Conservation (phyloP, 345 rosid genomes). For the Laguncularia racemosa region DNA sequence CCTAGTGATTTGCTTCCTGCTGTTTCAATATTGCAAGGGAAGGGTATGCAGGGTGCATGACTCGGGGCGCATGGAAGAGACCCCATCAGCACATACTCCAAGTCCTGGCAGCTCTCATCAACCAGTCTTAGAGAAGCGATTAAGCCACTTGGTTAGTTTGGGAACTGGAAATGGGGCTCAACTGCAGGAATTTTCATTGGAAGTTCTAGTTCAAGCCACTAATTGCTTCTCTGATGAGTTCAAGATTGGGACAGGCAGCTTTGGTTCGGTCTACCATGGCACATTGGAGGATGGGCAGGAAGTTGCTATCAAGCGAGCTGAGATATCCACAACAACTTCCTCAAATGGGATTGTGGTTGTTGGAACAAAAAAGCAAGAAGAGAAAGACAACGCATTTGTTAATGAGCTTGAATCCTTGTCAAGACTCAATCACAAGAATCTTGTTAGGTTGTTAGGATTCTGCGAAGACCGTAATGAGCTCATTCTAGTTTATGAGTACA, state of each 20-base stretch:
- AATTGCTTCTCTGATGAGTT: slow-evolving; percentile 45
- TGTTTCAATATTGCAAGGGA: slow-evolving; percentile 32
- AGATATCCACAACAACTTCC: slow-evolving; percentile 15
- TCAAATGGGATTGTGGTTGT: slow-evolving; percentile 7
- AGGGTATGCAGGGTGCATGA: slow-evolving; percentile 58
- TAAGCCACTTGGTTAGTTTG: slow-evolving; percentile 54
- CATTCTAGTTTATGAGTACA: slow-evolving; percentile 55
- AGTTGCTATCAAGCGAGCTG: slow-evolving; percentile 79
- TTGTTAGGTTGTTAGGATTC: slow-evolving; percentile 57
- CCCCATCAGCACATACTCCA: neutral
- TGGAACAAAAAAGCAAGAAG: slow-evolving; percentile 33
- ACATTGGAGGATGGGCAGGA: slow-evolving; percentile 49
- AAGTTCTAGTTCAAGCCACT: slow-evolving; percentile 37
- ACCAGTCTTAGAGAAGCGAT: slow-evolving; percentile 40
- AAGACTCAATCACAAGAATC: slow-evolving; percentile 69
- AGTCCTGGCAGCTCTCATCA: slow-evolving; percentile 2
- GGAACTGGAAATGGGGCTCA: slow-evolving; percentile 45
- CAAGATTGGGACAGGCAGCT: slow-evolving; percentile 70
- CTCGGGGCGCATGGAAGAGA: slow-evolving; percentile 53
- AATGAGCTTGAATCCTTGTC: slow-evolving; percentile 79
- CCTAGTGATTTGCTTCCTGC: slow-evolving; percentile 28
- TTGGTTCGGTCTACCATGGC: slow-evolving; percentile 63
- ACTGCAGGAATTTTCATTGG: slow-evolving; percentile 52
- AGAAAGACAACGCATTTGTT: slow-evolving; percentile 56
- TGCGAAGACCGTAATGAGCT: slow-evolving; percentile 56